Base-by-base conservation (phyloP, 1,139 yeast genomes). In the Geotrichum histeridarum region DNA sequence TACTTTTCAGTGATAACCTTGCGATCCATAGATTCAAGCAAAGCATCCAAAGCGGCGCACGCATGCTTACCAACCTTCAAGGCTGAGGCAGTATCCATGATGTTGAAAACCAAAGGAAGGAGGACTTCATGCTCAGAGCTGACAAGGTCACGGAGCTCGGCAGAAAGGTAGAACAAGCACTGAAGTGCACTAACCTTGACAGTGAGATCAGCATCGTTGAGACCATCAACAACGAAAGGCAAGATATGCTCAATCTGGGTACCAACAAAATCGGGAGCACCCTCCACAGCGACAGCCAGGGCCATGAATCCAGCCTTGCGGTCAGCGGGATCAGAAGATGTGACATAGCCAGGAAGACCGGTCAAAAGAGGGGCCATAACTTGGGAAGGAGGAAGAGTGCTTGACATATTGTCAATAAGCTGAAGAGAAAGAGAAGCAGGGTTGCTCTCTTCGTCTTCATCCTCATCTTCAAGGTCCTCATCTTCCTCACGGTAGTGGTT, bases 191-290 rank as follows among this genome's bases (percentile, higher is more conserved):
- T 90, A 45, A 87, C 83, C 71, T 86, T 82, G 57, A 93, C 98
- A 53, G 84, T 73, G 39, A 83, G 76, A 64, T 86, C 85, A n/a
- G 80, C 61, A 68, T 90, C 96, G 67, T 84, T 83, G 65, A 93
- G 78, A 60, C 97, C 97, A 54, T 77, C 74, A 55, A 87, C 77
- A 55, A 93, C 50, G 57, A 83, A 80, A 54, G 90, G 89, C 56
- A 90, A 78, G 57, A 93, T 75, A 67, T 83, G 83, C 59, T 80
- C 79, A 60, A 91, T 74, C 67, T 89, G 94, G 53, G 85, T 78
- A 51, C 91, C 81, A 64, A 87, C 80, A 71, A 78, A 91, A 68
- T 93, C 99, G 60, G 98, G 98, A 46, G 98, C 93, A 68, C 99
- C 99, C 60, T 86, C 81, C 51, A 88, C 86, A 53, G 94, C 83